These are phyloP conservation scores for Gonium pectorale DNA, from an alignment of 139 green algal genomes.

Conservation along the genomic window DNA sequence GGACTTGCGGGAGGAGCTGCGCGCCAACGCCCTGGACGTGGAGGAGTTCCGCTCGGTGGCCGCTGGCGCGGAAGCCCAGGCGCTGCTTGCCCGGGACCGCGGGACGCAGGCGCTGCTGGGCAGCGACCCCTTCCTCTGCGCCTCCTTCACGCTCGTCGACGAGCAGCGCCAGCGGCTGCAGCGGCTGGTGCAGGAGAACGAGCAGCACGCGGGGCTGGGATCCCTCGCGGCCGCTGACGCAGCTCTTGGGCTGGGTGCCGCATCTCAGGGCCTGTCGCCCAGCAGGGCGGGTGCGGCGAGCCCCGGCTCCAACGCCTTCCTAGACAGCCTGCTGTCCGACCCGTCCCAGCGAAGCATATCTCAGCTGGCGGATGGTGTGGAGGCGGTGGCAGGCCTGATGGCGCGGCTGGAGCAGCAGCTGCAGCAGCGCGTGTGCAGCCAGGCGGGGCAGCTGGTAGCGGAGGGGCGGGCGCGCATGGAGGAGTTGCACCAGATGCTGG, in stretches of 20 bases:
- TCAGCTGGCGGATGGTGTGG: background rate
- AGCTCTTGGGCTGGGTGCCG: background rate
- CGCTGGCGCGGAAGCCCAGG: background rate
- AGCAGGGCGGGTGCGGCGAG: background rate
- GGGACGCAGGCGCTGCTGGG: conserved; percentile 23
- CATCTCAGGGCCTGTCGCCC: background rate
- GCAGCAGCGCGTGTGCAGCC: background rate
- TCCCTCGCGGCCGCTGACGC: background rate
- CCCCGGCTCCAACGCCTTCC: conserved; percentile 1
- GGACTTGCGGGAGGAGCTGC: background rate
- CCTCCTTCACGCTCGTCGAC: conserved; percentile 16
- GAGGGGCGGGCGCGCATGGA: background rate
- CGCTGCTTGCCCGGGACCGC: conserved; percentile 7
- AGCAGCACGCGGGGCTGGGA: background rate
- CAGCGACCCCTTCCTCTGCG: background rate
- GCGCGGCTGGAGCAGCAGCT: background rate
- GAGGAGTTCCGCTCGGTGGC: background rate
- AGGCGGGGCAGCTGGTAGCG: background rate
- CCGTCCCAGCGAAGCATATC: conserved; percentile 17
- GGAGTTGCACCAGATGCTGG: conserved; percentile 10
- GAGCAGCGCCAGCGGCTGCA: conserved; percentile 15
- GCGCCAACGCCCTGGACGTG: background rate
- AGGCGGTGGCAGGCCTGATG: background rate
- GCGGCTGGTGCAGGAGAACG: background rate
- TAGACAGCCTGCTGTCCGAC: conserved; percentile 35